Evolutionary conservation across 2,329 filamentous ascomycete genomes (phyloP).

Genomic region (Calycina herbarum): DNA sequence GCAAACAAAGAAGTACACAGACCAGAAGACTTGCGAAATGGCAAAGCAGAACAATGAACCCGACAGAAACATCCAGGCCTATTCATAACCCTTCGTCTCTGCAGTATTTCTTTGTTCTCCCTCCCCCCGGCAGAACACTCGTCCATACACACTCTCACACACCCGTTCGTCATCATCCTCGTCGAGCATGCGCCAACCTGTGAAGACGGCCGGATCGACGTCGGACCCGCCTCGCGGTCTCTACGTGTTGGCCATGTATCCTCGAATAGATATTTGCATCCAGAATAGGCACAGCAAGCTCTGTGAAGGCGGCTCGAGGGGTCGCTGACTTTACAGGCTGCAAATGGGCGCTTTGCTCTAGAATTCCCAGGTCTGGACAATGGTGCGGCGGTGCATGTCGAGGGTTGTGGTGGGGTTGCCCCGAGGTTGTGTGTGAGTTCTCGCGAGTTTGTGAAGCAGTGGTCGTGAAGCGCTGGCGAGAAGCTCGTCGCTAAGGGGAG

Average conservation of each 20-base stretch:
- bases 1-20: not conserved
- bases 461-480: slow-evolving; percentile 29
- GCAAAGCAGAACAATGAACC: slow-evolving; percentile 3
- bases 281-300: not conserved
- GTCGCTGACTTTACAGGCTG: slow-evolving; percentile 25
- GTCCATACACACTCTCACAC: not conserved
- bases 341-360: slow-evolving; percentile 19
- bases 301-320: slow-evolving; percentile 28
- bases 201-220: slow-evolving; percentile 1
- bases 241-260: slow-evolving; percentile 31
- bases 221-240: slow-evolving; percentile 13
- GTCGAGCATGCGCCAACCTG: slow-evolving; percentile 1
- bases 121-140: not conserved
- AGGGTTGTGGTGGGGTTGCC: slow-evolving; percentile 19
- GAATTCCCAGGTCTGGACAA: slow-evolving; percentile 6
- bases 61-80: slow-evolving; percentile 3
- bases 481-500: slow-evolving; percentile 16
- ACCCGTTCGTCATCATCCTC: not conserved
- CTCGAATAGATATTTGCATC: slow-evolving; percentile 33
- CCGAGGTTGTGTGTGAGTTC: not conserved
- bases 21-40: not conserved
- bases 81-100: not conserved
- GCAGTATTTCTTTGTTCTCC: not conserved
- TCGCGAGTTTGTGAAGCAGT: slow-evolving; percentile 14
- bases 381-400: slow-evolving; percentile 32